Base-by-base conservation (phyloP, 192 early-diverging fungal genomes). In the Chytriomyces sp. region DNA sequence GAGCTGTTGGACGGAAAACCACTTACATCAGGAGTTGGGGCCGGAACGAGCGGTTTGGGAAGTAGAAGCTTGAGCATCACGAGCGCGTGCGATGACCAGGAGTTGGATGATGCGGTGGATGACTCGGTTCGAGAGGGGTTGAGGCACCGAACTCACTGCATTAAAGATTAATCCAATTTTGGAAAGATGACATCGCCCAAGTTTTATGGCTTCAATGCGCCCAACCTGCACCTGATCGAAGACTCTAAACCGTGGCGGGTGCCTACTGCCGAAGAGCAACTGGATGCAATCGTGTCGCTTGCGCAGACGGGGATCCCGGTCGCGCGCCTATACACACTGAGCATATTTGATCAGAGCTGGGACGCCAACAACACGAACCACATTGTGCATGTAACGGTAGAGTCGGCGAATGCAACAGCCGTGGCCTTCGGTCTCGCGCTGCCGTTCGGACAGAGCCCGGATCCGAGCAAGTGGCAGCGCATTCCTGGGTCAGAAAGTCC, bases 161-260 rank as follows among this genome's bases (percentile, higher is more conserved):
- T n/a, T n/a, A n/a, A n/a, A n/a, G n/a, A n/a, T n/a, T n/a, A n/a
- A n/a, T n/a, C n/a, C n/a, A n/a, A n/a, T n/a, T n/a, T n/a, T n/a
- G n/a, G n/a, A n/a, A n/a, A n/a, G n/a, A n/a, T n/a, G n/a, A n/a
- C n/a, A n/a, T n/a, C n/a, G 14, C 76, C 66, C 73, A 61, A 74
- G 39, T 84, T 80, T 32, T 49, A 70, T 34, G 67, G 70, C 38
- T 72, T 78, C 69, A 85, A 85, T 64, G 55, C 76, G 14, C 83
- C 83, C 22, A 74, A 67, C 60, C 73, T 82, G 14, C 78, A 82
- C 41, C 49, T 80, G 19, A 69, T 74, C 52, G 80, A 81, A 67
- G 78, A 54, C 52, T 37, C 59, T 14, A 36, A 3, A 17, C 53
- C 28, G 26, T 59, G 57, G 57, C 54, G 30, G 33, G 59, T 70